Conservation (phyloP, 176 grass and related monocot genomes). For the Tuctoria greenei region DNA sequence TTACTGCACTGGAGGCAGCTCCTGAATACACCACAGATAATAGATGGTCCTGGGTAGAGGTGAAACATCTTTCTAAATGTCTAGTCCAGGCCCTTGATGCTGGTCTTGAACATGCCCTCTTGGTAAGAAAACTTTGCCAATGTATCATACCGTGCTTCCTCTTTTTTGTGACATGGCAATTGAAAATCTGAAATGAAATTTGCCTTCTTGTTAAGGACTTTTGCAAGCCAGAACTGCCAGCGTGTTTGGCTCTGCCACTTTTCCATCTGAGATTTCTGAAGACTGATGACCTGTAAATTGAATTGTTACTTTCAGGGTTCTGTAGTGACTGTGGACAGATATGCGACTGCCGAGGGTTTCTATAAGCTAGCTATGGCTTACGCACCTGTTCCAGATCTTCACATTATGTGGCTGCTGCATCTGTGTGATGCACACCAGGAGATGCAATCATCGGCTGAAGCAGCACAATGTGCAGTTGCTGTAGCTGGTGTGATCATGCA, state of each 20-base stretch:
- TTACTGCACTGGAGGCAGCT: slow-evolving; percentile 56
- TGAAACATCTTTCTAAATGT: slow-evolving; percentile 82
- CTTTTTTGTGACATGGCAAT: slow-evolving; percentile 15
- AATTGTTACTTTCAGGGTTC: slow-evolving; percentile 63
- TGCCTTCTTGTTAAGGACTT: slow-evolving; percentile 17
- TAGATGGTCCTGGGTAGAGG: slow-evolving; percentile 93
- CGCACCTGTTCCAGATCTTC: slow-evolving; percentile 90
- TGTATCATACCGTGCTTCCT: slow-evolving; percentile 14
- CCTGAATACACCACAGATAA: slow-evolving; percentile 74
- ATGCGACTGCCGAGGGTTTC: slow-evolving; percentile 88
- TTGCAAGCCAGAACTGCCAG: background rate
- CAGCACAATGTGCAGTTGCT: slow-evolving; percentile 98
- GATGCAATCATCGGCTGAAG: slow-evolving; percentile 99
- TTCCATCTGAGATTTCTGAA: slow-evolving; percentile 28
- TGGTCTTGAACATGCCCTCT: slow-evolving; percentile 84
- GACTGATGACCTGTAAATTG: slow-evolving; percentile 24
- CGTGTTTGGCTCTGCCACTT: background rate
- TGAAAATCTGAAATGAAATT: background rate
- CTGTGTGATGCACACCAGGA: slow-evolving; percentile 97
- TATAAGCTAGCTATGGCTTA: slow-evolving; percentile 95
- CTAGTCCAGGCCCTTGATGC: slow-evolving; percentile 96
- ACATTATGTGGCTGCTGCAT: slow-evolving; percentile 99
- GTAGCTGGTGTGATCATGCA: slow-evolving; percentile 99
- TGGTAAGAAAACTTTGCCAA: slow-evolving; percentile 58
- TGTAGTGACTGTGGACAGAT: slow-evolving; percentile 74